Evolutionary conservation across 768 basidiomycete genomes (phyloP).

Genomic region (Hortiboletus flavorubellus): DNA sequence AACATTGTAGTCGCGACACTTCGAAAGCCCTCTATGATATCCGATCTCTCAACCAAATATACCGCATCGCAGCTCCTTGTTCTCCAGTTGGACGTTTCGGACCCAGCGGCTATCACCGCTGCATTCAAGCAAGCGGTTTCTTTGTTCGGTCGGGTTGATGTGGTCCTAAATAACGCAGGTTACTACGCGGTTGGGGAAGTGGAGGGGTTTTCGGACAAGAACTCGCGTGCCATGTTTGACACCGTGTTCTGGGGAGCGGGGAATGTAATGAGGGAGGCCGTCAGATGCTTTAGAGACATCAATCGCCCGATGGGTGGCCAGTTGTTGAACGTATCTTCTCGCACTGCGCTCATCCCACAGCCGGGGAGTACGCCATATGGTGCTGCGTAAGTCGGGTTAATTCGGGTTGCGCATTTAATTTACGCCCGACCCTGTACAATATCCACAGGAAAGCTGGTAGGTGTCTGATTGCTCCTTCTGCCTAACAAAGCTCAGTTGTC

Average conservation of each 20-base stretch:
- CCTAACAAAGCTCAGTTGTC: neutral
- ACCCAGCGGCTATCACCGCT: conserved; percentile 27
- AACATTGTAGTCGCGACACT: conserved; percentile 43
- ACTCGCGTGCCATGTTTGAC: conserved; percentile 59
- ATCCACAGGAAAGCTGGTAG: conserved; percentile 19
- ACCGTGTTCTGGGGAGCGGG: conserved; percentile 33
- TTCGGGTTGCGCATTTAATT: neutral
- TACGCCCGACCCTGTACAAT: neutral
- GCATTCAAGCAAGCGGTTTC: conserved; percentile 36
- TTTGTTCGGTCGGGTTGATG: conserved; percentile 40
- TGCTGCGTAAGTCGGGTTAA: conserved; percentile 23
- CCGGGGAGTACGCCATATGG: conserved; percentile 22
- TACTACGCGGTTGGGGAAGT: conserved; percentile 48
- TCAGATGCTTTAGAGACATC: conserved; percentile 35
- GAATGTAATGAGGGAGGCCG: conserved; percentile 32
- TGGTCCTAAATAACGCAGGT: conserved; percentile 46
- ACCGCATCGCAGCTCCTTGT: conserved; percentile 35
- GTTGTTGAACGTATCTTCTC: conserved; percentile 34
- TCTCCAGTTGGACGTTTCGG: conserved; percentile 41
- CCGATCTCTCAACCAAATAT: conserved; percentile 30
- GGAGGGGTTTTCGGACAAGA: conserved; percentile 79
- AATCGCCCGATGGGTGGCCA: conserved; percentile 35
- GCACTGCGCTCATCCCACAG: conserved; percentile 22
- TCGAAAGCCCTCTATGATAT: conserved; percentile 37
- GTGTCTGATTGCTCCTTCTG: neutral